Conservation (phyloP, 805 yeast species). For the Saccharomycopsis amapae region DNA sequence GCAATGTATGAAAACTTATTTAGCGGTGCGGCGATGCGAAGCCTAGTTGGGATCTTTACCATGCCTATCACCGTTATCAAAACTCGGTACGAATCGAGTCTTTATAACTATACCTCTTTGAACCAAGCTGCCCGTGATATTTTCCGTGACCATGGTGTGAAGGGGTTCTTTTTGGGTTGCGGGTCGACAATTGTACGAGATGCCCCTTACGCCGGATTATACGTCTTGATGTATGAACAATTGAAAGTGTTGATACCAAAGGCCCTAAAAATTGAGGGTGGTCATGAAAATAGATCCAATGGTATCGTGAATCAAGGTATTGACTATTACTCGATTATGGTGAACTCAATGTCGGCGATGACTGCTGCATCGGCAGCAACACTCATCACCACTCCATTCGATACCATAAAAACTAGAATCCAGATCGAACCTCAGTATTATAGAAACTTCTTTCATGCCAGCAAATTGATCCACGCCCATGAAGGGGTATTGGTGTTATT, state of each 20-base stretch:
- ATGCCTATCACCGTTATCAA: conserved; percentile 94
- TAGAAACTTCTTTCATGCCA: conserved; percentile 36
- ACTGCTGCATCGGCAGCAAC: conserved; percentile 76
- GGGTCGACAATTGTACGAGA: conserved; percentile 84
- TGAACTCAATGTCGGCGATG: conserved; percentile 73
- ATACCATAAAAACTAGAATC: conserved; percentile 85
- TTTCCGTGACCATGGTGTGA: conserved; percentile 37
- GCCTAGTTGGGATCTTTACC: conserved; percentile 73
- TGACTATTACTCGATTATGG: conserved; percentile 37
- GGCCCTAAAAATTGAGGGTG: background rate
- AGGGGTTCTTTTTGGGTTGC: conserved; percentile 81
- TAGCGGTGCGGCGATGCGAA: conserved; percentile 75
- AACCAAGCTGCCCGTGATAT: conserved; percentile 53
- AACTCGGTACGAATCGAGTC: conserved; percentile 79
- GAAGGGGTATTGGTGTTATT: conserved; percentile 56
- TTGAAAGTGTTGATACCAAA: conserved; percentile 52
- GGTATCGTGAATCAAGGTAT: conserved; percentile 23
- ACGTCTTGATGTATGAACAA: conserved; percentile 78
- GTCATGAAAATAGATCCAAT: conserved; percentile 17
- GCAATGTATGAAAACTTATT: conserved; percentile 60
- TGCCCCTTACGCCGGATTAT: conserved; percentile 94
- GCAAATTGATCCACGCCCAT: conserved; percentile 30
- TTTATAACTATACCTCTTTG: conserved; percentile 63
- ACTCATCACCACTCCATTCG: conserved; percentile 88
- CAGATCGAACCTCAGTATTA: conserved; percentile 57